Evolutionary conservation across 2,329 filamentous ascomycete species (phyloP).

Genomic region (Fusarium sp.): DNA sequence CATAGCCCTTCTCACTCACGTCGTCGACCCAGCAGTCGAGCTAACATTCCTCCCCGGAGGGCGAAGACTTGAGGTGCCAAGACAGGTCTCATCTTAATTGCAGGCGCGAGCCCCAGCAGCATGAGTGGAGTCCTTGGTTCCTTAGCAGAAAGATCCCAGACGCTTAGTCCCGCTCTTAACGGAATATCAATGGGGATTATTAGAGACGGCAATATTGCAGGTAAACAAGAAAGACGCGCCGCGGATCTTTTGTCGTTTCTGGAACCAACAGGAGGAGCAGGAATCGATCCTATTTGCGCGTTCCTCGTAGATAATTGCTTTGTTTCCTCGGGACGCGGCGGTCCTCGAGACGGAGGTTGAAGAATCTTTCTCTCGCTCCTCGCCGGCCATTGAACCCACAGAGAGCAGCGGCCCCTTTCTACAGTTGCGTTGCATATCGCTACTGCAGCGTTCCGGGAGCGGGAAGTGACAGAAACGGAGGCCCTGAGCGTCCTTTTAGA

Average conservation of each 20-base stretch:
- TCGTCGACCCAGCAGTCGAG: constrained; percentile 7
- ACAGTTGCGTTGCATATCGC: constrained; percentile 35
- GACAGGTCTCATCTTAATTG: constrained; percentile 44
- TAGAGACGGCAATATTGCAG: constrained; percentile 2
- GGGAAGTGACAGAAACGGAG: constrained; percentile 36
- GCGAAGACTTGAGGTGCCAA: constrained; percentile 32
- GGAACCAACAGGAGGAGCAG: not conserved
- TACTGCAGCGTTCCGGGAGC: constrained; percentile 37
- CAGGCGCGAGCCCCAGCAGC: constrained; percentile 25
- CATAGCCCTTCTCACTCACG: constrained; percentile 21
- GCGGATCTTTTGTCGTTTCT: not conserved
- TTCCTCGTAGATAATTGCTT: constrained; percentile 5
- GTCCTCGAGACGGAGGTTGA: not conserved
- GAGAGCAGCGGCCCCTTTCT: constrained; percentile 31
- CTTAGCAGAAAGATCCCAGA: constrained; percentile 19
- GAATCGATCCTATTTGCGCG: not conserved
- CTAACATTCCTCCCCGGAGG: constrained; percentile 43
- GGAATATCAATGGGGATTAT: not conserved
- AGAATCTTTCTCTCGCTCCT: constrained; percentile 1
- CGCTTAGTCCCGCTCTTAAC: constrained; percentile 9
- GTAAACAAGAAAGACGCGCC: constrained; percentile 13
- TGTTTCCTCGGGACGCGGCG: constrained; percentile 1
- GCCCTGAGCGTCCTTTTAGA: constrained; percentile 24
- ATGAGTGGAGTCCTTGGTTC: constrained; percentile 29
- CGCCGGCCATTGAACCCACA: not conserved